Conservation (phyloP, 116 monocot species). For the Thalassia testudinum region DNA sequence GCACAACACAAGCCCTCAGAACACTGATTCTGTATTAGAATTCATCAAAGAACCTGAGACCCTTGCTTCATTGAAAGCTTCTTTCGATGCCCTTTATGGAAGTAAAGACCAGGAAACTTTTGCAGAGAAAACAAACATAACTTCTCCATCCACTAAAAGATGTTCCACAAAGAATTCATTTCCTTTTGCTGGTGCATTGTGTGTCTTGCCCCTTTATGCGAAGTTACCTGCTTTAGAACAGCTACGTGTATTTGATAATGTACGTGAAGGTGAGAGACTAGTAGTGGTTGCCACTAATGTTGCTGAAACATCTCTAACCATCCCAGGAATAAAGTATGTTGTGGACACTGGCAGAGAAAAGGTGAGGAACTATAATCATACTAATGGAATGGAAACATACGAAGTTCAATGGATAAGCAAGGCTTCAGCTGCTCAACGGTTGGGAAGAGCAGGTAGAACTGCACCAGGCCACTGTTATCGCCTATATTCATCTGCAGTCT, state of each 20-base stretch:
- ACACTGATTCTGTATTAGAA: slow-evolving; percentile 17
- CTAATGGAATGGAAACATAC: no score
- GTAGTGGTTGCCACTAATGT: no score
- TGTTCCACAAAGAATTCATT: slow-evolving; percentile 2
- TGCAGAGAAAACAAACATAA: slow-evolving; percentile 8
- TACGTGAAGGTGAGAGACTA: no score
- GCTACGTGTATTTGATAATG: slow-evolving; percentile 77
- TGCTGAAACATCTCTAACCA: slow-evolving; percentile 92
- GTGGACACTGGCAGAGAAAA: no score
- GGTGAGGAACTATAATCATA: no score
- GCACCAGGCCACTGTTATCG: slow-evolving; percentile 91
- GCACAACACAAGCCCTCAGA: no score
- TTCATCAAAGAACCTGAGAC: slow-evolving; percentile 30
- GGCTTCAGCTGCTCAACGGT: slow-evolving; percentile 85
- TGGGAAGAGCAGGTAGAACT: slow-evolving; percentile 90
- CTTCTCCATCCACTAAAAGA: slow-evolving; percentile 11
- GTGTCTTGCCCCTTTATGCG: slow-evolving; percentile 87
- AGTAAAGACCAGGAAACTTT: slow-evolving; percentile 3
- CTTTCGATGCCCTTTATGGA: slow-evolving; percentile 56
- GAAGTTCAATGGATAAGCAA: slow-evolving; percentile 95
- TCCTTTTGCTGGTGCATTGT: slow-evolving; percentile 33
- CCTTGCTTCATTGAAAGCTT: slow-evolving; percentile 64
- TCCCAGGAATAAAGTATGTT: slow-evolving; percentile 96
- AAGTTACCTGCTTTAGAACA: slow-evolving; percentile 79
- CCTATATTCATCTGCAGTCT: slow-evolving; percentile 82